These are phyloP conservation scores for Nicotiana rustica DNA, from an alignment of 305 asterid genomes.

Conservation along the genomic window DNA sequence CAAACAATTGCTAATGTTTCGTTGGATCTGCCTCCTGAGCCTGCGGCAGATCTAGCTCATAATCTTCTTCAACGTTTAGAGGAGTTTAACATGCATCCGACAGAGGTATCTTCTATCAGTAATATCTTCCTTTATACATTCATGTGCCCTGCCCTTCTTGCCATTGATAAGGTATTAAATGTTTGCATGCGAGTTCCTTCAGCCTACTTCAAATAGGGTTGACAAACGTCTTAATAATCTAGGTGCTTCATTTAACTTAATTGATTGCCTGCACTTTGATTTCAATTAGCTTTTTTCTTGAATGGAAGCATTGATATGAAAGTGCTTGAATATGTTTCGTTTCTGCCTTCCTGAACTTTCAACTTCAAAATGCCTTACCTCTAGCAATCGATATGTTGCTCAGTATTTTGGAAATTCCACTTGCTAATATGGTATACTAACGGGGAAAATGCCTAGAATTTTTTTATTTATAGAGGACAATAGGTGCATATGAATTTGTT, in stretches of 20 bases:
- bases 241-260: conserved; percentile 25
- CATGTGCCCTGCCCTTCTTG: neutral
- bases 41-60: conserved; percentile 93
- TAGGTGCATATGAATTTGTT: conserved; percentile 24
- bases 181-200: conserved; percentile 14
- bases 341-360: conserved; percentile 25
- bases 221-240: neutral
- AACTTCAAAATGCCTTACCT: conserved; percentile 23
- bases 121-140: neutral
- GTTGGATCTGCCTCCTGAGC: conserved; percentile 77
- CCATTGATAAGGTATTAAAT: conserved; percentile 1
- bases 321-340: neutral
- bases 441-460: conserved; percentile 12
- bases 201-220: neutral
- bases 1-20: conserved; percentile 91
- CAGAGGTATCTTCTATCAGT: conserved; percentile 69
- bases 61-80: conserved; percentile 78
- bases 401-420: neutral
- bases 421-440: neutral
- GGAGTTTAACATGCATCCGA: conserved; percentile 85
- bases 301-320: conserved; percentile 17
- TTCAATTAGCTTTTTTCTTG: conserved; percentile 20
- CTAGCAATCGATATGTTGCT: neutral
- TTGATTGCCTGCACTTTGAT: conserved; percentile 24
- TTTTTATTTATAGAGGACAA: neutral